Percentiles rank a stretch among this genome's conserved stretches.
Conservation (phyloP, 192 early-diverging fungal genomes). For the Lobosporangium transversale region DNA sequence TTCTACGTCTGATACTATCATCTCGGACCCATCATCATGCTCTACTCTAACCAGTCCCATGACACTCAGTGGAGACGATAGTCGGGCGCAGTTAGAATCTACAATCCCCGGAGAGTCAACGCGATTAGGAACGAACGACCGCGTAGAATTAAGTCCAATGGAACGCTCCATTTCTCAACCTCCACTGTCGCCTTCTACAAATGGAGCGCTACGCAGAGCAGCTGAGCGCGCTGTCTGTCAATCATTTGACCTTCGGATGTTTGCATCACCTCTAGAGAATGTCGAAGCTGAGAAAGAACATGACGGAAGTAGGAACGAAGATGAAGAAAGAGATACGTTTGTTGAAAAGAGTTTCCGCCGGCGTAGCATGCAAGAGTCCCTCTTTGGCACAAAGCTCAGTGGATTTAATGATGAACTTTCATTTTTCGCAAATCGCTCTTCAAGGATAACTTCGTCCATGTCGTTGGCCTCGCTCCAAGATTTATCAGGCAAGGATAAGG, state of each 20-base stretch:
- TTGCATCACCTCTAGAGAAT: constrained; percentile 3
- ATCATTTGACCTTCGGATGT: constrained; percentile 22
- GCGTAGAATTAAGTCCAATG: neutral
- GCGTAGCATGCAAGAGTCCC: constrained; percentile 34
- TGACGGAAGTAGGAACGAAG: no score
- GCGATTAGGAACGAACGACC: no score
- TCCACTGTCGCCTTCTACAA: neutral
- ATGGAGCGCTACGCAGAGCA: neutral
- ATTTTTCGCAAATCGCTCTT: neutral
- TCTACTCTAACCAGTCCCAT: constrained; percentile 21
- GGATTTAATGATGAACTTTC: neutral
- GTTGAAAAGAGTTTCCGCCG: neutral
- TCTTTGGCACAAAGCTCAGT: neutral
- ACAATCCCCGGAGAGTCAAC: no score
- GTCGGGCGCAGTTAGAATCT: neutral
- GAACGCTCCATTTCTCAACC: constrained; percentile 3
- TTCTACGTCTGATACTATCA: constrained; percentile 28
- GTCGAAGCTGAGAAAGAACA: neutral
- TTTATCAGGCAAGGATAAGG: neutral
- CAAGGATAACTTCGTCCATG: neutral
- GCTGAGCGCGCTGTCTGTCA: constrained; percentile 11
- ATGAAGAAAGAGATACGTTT: no score
- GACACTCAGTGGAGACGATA: constrained; percentile 6
- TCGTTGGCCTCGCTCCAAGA: constrained; percentile 7
- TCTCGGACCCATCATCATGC: constrained; percentile 36